Base-by-base conservation (phyloP, 345 rosid genomes). In the Camelina hispida region DNA sequence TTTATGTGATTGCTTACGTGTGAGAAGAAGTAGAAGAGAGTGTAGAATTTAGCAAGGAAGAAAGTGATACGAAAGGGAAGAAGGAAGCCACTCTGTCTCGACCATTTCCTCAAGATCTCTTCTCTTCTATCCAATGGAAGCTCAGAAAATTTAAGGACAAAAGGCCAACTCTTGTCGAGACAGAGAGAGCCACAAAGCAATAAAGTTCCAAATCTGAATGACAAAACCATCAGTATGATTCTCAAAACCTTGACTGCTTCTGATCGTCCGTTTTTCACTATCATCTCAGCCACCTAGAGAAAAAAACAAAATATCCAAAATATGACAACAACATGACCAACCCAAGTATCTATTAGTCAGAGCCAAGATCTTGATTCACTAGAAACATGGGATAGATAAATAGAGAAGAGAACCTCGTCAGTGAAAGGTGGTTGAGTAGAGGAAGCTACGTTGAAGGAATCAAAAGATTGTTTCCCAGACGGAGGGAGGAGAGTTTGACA, bases 191-290 rank as follows among this genome's bases (percentile, higher is more conserved):
- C 96, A 70, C 95, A 89, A 9, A 91, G 88, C 75, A 89, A 69
- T 20, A 89, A 62, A 20, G 95, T 87, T 30, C 93, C 95, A 56
- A 89, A 30, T 76, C 97, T 85, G 75, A 66, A 90, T 15, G 93
- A 86, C 7, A 93, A 72, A 44, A 86, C 7, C 73, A 40, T 82
- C 79, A 90, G 35, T 53, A 80, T 79, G 44, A 84, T 42, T 55
- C 74, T 77, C 67, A 83, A 82, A 15, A 85, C 2, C 9, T 71
- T 66, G 66, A 87, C 74, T 17, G 80, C 89, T 62, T 71, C 68
- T 48, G 78, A 62, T 35, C 60, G 12, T 12, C 82, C 83, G 75
- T 84, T 81, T 68, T 71, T 81, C 63, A 62, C 89, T 56, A 90
- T n/a, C 13, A 80, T 37, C 42, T 87, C 91, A 4, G 96, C 98